These are phyloP conservation scores for Aspergillus aculeatinus DNA, from an alignment of 2,329 filamentous ascomycete species.

Conservation along the genomic window DNA sequence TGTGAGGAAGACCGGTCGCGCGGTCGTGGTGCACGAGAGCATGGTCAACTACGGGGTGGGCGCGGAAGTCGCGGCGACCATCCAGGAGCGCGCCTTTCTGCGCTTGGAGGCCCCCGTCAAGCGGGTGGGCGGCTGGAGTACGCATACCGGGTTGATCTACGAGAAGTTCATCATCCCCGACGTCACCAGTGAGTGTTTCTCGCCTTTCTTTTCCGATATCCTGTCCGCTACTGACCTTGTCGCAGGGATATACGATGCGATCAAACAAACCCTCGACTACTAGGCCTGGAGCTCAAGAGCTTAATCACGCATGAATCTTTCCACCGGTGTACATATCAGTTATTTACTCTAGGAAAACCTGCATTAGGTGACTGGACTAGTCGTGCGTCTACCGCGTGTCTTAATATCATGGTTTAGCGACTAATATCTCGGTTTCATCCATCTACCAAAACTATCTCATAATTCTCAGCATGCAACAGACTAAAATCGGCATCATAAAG, in stretches of 20 bases:
- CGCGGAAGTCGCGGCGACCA: conserved; percentile 82
- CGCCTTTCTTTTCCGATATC: not conserved
- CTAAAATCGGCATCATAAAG: too few relatives aligned
- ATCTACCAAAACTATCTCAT: too few relatives aligned
- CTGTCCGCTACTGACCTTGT: conserved; percentile 6
- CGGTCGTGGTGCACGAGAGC: conserved; percentile 86
- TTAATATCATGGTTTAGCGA: too few relatives aligned
- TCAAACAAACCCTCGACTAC: conserved; percentile 66
- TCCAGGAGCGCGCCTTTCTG: conserved; percentile 84
- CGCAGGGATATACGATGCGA: conserved; percentile 68
- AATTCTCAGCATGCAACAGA: too few relatives aligned
- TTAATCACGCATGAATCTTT: not conserved
- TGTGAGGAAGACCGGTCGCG: conserved; percentile 81
- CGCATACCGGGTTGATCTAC: conserved; percentile 74
- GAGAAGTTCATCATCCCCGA: conserved; percentile 83
- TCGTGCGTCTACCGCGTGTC: too few relatives aligned
- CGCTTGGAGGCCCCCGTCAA: conserved; percentile 81
- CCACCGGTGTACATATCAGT: not conserved
- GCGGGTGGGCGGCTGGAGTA: conserved; percentile 85
- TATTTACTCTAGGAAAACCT: not conserved
- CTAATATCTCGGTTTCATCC: too few relatives aligned
- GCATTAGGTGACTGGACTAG: not conserved
- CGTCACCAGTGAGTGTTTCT: conserved; percentile 69
- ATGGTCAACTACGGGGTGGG: conserved; percentile 89
- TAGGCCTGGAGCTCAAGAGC: conserved; percentile 36